Evolutionary conservation across 2,329 filamentous ascomycete species (phyloP).

Genomic region (Amauroascus niger): DNA sequence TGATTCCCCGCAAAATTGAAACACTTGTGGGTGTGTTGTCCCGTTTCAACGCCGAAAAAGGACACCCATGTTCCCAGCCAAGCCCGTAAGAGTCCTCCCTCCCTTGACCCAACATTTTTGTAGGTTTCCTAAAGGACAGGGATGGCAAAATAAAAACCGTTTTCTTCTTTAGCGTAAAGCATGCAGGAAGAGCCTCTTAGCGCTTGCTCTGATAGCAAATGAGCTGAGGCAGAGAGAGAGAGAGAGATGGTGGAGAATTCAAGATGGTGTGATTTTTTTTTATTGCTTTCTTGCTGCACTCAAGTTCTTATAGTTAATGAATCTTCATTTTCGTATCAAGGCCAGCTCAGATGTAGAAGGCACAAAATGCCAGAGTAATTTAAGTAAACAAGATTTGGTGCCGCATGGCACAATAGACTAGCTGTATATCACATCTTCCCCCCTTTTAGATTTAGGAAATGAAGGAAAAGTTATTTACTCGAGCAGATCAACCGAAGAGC

Average conservation of each 20-base stretch:
- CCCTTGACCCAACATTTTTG: no score
- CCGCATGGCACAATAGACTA: background rate
- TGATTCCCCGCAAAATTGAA: background rate
- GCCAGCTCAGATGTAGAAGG: no score
- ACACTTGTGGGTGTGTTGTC: background rate
- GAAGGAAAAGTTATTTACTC: conserved; percentile 2
- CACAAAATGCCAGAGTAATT: no score
- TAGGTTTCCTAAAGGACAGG: background rate
- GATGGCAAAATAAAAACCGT: background rate
- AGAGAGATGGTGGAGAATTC: background rate
- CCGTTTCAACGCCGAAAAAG: background rate
- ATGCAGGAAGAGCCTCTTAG: background rate
- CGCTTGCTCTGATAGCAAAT: background rate
- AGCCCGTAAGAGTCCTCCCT: background rate
- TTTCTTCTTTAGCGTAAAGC: background rate
- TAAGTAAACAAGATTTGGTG: no score
- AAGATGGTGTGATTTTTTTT: no score
- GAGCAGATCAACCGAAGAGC: background rate
- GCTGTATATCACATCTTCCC: background rate
- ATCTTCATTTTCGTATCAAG: no score
- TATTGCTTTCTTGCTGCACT: no score
- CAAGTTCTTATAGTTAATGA: no score
- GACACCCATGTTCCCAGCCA: background rate
- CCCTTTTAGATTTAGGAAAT: background rate
- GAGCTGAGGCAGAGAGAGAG: background rate